phyloP scores from a whole-genome alignment of 2,329 filamentous ascomycete species.

The Coniochaeta sp. region DNA sequence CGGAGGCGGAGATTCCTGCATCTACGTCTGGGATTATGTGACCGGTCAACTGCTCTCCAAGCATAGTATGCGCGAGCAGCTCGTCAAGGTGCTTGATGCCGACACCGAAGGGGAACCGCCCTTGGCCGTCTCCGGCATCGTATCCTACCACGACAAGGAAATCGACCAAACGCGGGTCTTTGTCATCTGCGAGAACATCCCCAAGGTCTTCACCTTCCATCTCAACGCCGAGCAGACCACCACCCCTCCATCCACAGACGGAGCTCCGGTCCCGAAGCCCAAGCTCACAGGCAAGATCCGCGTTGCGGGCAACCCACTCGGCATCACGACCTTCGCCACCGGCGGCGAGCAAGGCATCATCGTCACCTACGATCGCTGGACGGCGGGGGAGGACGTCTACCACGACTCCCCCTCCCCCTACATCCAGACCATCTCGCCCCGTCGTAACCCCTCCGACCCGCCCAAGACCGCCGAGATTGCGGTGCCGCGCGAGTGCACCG shows the following conservation, averaged over 20 bases:
- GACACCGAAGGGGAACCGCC: conserved; percentile 16
- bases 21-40: conserved; percentile 81
- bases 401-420: not conserved
- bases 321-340: conserved; percentile 27
- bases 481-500: not conserved
- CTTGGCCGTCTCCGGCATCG: conserved; percentile 33
- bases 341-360: conserved; percentile 17
- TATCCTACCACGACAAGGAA: conserved; percentile 10
- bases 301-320: conserved; percentile 56
- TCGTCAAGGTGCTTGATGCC: conserved; percentile 29
- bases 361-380: conserved; percentile 29
- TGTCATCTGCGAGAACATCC: conserved; percentile 41
- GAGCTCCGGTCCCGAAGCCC: not conserved
- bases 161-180: conserved; percentile 22
- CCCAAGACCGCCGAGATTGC: not conserved
- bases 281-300: not conserved
- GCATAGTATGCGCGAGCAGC: conserved; percentile 33
- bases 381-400: not conserved
- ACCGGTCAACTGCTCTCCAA: conserved; percentile 45
- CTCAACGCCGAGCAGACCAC: conserved; percentile 43
- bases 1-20: conserved; percentile 73
- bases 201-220: conserved; percentile 35
- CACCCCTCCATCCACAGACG: conserved; percentile 32
- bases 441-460: not conserved
- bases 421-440: not conserved